These are phyloP conservation scores for Hawksworthiomyces lignivorus DNA, from an alignment of 2,329 filamentous ascomycete genomes.

Conservation along the genomic window DNA sequence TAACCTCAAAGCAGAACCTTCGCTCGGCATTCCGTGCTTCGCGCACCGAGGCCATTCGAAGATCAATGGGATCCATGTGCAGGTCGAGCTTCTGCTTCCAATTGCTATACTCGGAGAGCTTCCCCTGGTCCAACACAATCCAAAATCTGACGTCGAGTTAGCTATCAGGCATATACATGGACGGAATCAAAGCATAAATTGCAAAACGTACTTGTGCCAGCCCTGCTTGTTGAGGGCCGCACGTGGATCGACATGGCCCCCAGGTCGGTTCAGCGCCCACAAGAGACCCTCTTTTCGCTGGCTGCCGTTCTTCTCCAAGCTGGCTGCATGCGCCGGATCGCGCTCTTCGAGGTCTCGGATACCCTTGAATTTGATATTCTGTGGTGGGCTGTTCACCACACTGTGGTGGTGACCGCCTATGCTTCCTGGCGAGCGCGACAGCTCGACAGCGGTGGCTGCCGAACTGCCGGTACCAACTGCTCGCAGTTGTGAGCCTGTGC, in stretches of 20 bases:
- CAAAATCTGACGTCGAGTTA: too few relatives aligned
- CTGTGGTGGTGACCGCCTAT: constrained; percentile 38
- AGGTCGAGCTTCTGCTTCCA: constrained; percentile 97
- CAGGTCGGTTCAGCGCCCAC: constrained; percentile 89
- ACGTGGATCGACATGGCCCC: constrained; percentile 89
- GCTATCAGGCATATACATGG: too few relatives aligned
- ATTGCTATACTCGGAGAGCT: constrained; percentile 95
- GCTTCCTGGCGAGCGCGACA: constrained; percentile 52
- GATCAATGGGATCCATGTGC: constrained; percentile 95
- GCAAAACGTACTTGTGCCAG: constrained; percentile 91
- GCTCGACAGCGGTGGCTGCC: constrained; percentile 30
- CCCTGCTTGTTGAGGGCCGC: constrained; percentile 85
- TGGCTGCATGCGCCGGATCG: constrained; percentile 46
- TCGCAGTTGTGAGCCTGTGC: constrained; percentile 61
- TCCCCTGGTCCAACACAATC: constrained; percentile 96
- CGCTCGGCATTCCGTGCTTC: constrained; percentile 92
- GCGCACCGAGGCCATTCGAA: constrained; percentile 92
- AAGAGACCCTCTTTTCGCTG: constrained; percentile 88
- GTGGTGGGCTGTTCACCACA: constrained; percentile 41
- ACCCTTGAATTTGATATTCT: constrained; percentile 68
- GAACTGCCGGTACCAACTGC: constrained; percentile 39
- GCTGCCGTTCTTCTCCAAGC: constrained; percentile 51
- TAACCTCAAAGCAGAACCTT: constrained; percentile 96
- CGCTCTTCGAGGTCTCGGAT: constrained; percentile 88
- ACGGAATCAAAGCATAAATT: too few relatives aligned